phyloP scores from a whole-genome alignment of 352 stramenopile species.

The Phytophthora melonis region DNA sequence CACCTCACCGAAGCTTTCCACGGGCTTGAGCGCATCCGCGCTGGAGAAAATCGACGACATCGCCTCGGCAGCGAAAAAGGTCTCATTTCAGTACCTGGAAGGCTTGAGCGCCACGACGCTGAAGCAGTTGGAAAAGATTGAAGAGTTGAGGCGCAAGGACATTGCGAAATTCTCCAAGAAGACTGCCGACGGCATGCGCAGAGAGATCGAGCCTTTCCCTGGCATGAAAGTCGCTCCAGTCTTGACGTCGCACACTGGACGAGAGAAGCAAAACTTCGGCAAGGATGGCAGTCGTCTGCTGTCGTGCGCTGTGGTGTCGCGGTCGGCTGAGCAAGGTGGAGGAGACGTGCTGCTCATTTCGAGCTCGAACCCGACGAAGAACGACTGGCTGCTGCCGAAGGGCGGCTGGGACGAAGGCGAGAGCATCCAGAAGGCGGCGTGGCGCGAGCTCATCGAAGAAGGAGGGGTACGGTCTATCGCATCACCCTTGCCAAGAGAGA shows the following conservation, averaged over 20 bases:
- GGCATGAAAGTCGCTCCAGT: conserved; percentile 5
- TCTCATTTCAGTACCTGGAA: background rate
- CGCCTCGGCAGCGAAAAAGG: background rate
- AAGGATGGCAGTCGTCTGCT: background rate
- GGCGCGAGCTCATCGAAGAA: conserved; percentile 8
- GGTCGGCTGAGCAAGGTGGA: background rate
- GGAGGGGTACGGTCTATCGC: background rate
- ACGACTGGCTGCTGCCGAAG: conserved; percentile 1
- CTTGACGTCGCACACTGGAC: background rate
- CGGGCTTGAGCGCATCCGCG: background rate
- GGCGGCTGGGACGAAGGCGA: conserved; percentile 3
- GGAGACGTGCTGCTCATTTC: conserved; percentile 7
- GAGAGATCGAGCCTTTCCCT: background rate
- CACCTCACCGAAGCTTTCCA: too few species aligned
- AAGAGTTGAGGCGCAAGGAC: conserved; percentile 4
- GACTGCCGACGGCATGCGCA: conserved; percentile 2
- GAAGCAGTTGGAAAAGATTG: conserved; percentile 1
- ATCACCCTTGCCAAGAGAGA: background rate
- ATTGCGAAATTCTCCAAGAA: conserved; percentile 8
- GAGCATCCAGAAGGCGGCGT: background rate
- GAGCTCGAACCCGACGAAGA: conserved; percentile 5
- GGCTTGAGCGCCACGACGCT: background rate
- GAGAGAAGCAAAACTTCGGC: background rate
- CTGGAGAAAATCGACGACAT: background rate
- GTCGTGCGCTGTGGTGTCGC: background rate